These are phyloP conservation scores for Phialophora macrospora DNA, from an alignment of 2,329 filamentous ascomycete genomes.

Conservation along the genomic window DNA sequence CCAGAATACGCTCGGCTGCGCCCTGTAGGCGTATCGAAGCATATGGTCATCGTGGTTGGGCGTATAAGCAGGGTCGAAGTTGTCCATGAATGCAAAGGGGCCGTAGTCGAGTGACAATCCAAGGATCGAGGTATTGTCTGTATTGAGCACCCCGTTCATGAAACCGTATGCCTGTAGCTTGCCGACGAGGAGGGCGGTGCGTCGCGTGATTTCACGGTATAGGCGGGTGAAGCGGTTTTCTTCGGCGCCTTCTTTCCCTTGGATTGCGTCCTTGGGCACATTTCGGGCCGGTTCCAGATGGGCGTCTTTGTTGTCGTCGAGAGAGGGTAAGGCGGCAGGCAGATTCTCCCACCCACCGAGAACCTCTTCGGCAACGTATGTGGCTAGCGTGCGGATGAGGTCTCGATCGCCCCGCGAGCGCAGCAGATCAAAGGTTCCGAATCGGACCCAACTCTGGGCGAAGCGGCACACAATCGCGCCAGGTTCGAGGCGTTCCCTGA, in stretches of 20 bases:
- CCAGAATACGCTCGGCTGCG: slow-evolving; percentile 96
- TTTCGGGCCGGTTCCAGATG: slow-evolving; percentile 54
- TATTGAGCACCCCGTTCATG: slow-evolving; percentile 97
- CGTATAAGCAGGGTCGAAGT: slow-evolving; percentile 92
- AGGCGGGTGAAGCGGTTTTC: slow-evolving; percentile 88
- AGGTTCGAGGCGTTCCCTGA: slow-evolving; percentile 80
- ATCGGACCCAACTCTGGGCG: slow-evolving; percentile 85
- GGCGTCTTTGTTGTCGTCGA: slow-evolving; percentile 42
- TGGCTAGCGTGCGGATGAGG: slow-evolving; percentile 73
- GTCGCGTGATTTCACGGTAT: slow-evolving; percentile 82
- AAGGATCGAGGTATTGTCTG: slow-evolving; percentile 91
- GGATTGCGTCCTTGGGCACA: slow-evolving; percentile 61
- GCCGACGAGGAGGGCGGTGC: slow-evolving; percentile 86
- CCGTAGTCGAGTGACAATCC: slow-evolving; percentile 93
- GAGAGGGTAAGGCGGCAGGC: slow-evolving; percentile 59
- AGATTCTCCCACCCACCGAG: slow-evolving; percentile 86
- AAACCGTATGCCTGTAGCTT: slow-evolving; percentile 99
- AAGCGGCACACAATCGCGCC: slow-evolving; percentile 92
- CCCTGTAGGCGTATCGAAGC: slow-evolving; percentile 87
- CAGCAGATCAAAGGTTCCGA: slow-evolving; percentile 96
- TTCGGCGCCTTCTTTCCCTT: slow-evolving; percentile 70
- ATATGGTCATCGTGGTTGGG: slow-evolving; percentile 94
- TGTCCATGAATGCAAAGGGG: slow-evolving; percentile 96
- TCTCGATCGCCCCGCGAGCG: slow-evolving; percentile 78
- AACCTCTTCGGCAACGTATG: slow-evolving; percentile 85